A percentile compares a stretch with the other conserved stretches of the same genome.
phyloP scores from a whole-genome alignment of 2,329 filamentous ascomycete species.

The Acephala macrosclerotiorum region DNA sequence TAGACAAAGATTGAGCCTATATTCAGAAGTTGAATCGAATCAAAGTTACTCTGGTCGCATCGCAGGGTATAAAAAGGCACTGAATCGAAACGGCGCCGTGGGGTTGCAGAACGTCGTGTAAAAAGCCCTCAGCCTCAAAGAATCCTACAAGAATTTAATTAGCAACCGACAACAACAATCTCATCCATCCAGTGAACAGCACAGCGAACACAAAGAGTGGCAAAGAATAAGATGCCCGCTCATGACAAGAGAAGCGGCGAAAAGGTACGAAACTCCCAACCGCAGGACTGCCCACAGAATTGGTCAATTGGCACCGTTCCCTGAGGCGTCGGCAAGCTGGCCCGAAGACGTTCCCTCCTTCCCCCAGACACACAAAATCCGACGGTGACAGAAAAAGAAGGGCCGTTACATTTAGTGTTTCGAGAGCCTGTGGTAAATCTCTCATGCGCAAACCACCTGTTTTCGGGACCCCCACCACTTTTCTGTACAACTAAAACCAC shows the following conservation, averaged over 20 bases:
- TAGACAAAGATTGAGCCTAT: conserved; percentile 37
- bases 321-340: conserved; percentile 12
- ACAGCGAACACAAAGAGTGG: conserved; percentile 15
- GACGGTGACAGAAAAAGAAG: conserved; percentile 19
- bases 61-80: conserved; percentile 18
- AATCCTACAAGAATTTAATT: conserved; percentile 25
- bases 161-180: conserved; percentile 24
- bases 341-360: conserved; percentile 15
- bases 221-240: conserved; percentile 12
- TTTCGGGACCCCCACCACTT: conserved; percentile 14
- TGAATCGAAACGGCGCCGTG: conserved; percentile 22
- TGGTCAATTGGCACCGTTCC: conserved; percentile 17
- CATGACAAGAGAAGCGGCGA: conserved; percentile 14
- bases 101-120: conserved; percentile 14
- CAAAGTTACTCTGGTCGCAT: conserved; percentile 32
- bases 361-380: conserved; percentile 1
- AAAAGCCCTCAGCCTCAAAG: conserved; percentile 15
- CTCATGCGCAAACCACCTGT: conserved; percentile 36
- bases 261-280: conserved; percentile 30
- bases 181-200: conserved; percentile 24
- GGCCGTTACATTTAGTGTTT: conserved; percentile 44
- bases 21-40: conserved; percentile 24
- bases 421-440: conserved; percentile 38
- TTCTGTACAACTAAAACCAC: conserved; percentile 16
- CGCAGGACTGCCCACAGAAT: conserved; percentile 18